These are phyloP conservation scores for Phylloporus arenicola DNA, from an alignment of 768 basidiomycete genomes.

Conservation along the genomic window DNA sequence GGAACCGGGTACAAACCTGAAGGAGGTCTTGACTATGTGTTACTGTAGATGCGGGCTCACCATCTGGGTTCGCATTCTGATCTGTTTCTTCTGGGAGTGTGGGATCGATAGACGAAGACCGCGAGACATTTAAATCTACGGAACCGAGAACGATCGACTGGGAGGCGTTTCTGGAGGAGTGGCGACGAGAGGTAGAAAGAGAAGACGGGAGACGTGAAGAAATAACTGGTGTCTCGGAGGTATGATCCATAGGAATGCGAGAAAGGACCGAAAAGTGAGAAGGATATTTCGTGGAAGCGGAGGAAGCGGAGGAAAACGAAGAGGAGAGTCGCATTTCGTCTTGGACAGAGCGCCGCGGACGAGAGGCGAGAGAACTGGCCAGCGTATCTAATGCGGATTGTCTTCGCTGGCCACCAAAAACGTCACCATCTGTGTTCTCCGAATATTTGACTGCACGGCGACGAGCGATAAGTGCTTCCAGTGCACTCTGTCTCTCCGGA, in stretches of 20 bases:
- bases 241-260: constrained; percentile 2
- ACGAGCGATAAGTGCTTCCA: constrained; percentile 34
- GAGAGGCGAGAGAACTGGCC: constrained; percentile 19
- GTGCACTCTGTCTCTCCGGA: constrained; percentile 28
- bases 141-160: constrained; percentile 25
- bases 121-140: constrained; percentile 23
- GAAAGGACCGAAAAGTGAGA: constrained; percentile 12
- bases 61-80: constrained; percentile 4
- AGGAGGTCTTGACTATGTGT: constrained; percentile 27
- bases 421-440: constrained; percentile 16
- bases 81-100: constrained; percentile 12
- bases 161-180: constrained; percentile 16
- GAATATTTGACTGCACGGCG: constrained; percentile 14
- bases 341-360: constrained; percentile 17
- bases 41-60: constrained; percentile 6
- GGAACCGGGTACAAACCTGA: constrained; percentile 19
- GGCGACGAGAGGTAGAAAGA: constrained; percentile 19
- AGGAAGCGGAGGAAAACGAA: constrained; percentile 15
- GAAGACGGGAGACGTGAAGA: constrained; percentile 10
- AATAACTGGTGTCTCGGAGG: constrained; percentile 16
- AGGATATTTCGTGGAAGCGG: constrained; percentile 18
- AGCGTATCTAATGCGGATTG: constrained; percentile 16
- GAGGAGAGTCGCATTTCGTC: constrained; percentile 10
- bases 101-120: constrained; percentile 16
- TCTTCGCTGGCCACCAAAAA: constrained; percentile 19